Percentiles rank a stretch among this genome's conserved stretches.
Evolutionary conservation across 208 protist species (phyloP).

Genomic region (Trypanosoma cruzi): DNA sequence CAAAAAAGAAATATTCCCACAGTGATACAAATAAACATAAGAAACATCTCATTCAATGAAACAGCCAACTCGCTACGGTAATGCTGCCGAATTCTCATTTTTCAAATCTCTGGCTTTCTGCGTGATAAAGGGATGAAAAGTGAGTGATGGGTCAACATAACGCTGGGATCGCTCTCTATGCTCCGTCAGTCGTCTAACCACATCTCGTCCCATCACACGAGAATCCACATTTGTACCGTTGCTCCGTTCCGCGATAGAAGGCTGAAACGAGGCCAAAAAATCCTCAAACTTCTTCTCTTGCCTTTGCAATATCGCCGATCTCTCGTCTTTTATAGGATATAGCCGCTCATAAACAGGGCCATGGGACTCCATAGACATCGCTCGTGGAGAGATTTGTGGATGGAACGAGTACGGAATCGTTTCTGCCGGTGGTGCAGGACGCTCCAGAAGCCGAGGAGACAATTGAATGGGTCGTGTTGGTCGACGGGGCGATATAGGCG

Average conservation of each 20-base stretch:
- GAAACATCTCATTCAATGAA: neutral
- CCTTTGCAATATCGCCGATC: neutral
- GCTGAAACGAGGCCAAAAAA: slow-evolving; percentile 7
- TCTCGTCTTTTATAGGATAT: slow-evolving; percentile 16
- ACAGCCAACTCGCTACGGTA: neutral
- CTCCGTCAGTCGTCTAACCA: slow-evolving; percentile 1
- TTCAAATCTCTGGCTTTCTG: neutral
- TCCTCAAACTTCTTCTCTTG: neutral
- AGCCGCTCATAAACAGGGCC: slow-evolving; percentile 23
- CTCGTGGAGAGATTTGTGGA: slow-evolving; percentile 24
- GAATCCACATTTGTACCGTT: neutral
- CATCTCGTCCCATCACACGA: neutral
- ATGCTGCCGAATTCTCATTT: neutral
- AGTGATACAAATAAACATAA: slow-evolving; percentile 8
- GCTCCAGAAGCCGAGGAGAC: too few species aligned
- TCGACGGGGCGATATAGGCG: too few species aligned
- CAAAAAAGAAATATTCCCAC: slow-evolving; percentile 13
- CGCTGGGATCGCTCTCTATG: neutral
- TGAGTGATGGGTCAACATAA: slow-evolving; percentile 4
- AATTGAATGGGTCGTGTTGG: too few species aligned
- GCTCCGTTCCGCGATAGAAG: neutral
- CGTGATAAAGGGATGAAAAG: slow-evolving; percentile 14
- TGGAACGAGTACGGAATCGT: slow-evolving; percentile 13
- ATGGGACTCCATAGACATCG: slow-evolving; percentile 1
- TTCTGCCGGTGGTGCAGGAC: slow-evolving; percentile 5